A percentile compares a stretch with the other conserved stretches of the same genome.
phyloP scores from a whole-genome alignment of 305 asterid genomes.

The Fraxinus paxiana region DNA sequence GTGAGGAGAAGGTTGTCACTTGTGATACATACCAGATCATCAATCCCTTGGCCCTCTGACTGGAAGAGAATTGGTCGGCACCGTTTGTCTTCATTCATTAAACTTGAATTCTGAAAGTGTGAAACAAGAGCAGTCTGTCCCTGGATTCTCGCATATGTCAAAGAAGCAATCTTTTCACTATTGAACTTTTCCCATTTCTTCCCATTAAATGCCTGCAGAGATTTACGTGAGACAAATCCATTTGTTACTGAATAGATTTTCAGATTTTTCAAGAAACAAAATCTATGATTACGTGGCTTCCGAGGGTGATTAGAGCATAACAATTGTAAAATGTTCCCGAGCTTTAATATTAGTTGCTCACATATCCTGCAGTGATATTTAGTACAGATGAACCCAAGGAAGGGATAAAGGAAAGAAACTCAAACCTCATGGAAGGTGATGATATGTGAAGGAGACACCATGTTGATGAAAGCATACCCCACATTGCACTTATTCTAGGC shows the following conservation, averaged over 20 bases:
- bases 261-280: not conserved
- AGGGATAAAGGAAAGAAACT: not conserved
- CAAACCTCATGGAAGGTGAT: constrained; percentile 74
- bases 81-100: constrained; percentile 89
- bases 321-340: not conserved
- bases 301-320: constrained; percentile 3
- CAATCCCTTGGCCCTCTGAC: constrained; percentile 62
- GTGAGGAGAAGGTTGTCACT: not conserved
- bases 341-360: not conserved
- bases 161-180: constrained; percentile 86
- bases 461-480: constrained; percentile 70
- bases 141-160: constrained; percentile 81
- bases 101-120: constrained; percentile 87
- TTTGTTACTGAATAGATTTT: not conserved
- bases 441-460: constrained; percentile 82
- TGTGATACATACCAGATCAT: constrained; percentile 54
- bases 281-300: not conserved
- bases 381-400: not conserved
- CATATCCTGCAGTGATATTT: not conserved
- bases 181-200: constrained; percentile 93
- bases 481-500: not conserved
- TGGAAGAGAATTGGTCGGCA: constrained; percentile 84
- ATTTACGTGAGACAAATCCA: not conserved
- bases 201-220: constrained; percentile 70
- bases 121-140: constrained; percentile 73